Percentiles rank a stretch among this genome's conserved stretches.
phyloP scores from a whole-genome alignment of 805 yeast genomes.

The Wickerhamomyces mucosus region DNA sequence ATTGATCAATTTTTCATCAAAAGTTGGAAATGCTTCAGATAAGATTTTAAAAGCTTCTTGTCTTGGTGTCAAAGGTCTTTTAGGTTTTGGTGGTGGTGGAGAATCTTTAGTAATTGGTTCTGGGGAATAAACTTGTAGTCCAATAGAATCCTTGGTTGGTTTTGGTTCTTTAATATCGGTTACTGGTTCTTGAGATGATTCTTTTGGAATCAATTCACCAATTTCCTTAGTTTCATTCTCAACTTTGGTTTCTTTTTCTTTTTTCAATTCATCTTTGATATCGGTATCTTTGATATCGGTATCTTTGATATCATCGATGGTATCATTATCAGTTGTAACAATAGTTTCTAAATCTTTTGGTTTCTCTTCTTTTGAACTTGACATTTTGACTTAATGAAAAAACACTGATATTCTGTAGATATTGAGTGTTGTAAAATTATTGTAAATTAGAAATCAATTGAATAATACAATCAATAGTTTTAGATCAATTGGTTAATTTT shows the following conservation, averaged over 20 bases:
- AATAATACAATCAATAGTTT: too few relatives aligned
- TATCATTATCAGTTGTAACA: background rate
- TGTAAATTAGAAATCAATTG: too few relatives aligned
- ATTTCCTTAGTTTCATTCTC: slow-evolving; percentile 5
- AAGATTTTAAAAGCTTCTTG: slow-evolving; percentile 48
- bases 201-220: too few relatives aligned
- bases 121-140: background rate
- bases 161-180: slow-evolving; percentile 1
- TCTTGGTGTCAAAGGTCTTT: slow-evolving; percentile 55
- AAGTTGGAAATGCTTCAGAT: slow-evolving; percentile 76
- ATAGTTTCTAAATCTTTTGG: background rate
- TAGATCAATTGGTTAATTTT: too few relatives aligned
- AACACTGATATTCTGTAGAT: too few relatives aligned
- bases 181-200: slow-evolving; percentile 4
- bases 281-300: background rate
- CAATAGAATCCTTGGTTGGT: slow-evolving; percentile 4
- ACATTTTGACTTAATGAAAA: too few relatives aligned
- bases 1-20: slow-evolving; percentile 60
- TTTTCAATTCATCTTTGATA: slow-evolving; percentile 1
- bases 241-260: slow-evolving; percentile 8
- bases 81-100: slow-evolving; percentile 38
- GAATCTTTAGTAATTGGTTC: slow-evolving; percentile 2
- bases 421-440: too few relatives aligned
- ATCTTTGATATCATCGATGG: background rate
- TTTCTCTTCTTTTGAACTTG: background rate